Percentiles rank a stretch among this genome's conserved stretches.
Conservation (phyloP, 768 basidiomycete genomes). For the Clathrus columnatus region DNA sequence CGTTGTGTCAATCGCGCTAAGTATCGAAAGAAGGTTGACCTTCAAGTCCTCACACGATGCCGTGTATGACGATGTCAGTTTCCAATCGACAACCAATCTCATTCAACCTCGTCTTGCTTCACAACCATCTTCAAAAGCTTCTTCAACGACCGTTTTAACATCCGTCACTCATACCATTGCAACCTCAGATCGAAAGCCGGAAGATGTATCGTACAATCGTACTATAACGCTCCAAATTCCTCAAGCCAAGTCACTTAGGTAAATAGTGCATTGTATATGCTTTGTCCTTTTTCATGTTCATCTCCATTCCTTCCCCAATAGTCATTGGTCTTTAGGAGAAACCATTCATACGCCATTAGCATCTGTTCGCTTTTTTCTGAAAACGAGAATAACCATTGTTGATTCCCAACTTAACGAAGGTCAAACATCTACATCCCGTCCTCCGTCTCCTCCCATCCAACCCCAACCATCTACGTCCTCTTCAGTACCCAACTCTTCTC, state of each 20-base stretch:
- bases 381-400: conserved; percentile 48
- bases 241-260: conserved; percentile 40
- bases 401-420: background rate
- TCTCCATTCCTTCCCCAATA: conserved; percentile 22
- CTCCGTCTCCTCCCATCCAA: conserved; percentile 22
- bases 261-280: conserved; percentile 6
- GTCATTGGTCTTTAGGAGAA: conserved; percentile 75
- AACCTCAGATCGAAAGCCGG: conserved; percentile 41
- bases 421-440: conserved; percentile 12
- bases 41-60: conserved; percentile 32
- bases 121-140: conserved; percentile 1
- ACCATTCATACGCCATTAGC: conserved; percentile 58
- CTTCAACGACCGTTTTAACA: conserved; percentile 13
- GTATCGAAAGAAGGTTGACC: conserved; percentile 64
- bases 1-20: conserved; percentile 54
- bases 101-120: conserved; percentile 15
- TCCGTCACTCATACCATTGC: conserved; percentile 27
- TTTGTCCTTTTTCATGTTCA: background rate
- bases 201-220: conserved; percentile 43
- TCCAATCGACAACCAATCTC: conserved; percentile 7
- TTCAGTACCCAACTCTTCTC: background rate
- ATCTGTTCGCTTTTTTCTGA: conserved; percentile 60
- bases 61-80: background rate
- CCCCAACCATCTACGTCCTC: conserved; percentile 43
- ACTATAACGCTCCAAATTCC: conserved; percentile 69